A percentile compares a stretch with the other conserved stretches of the same genome.
These are phyloP conservation scores for Amphibolis antarctica DNA, from an alignment of 106 monocot genomes.

Conservation along the genomic window DNA sequence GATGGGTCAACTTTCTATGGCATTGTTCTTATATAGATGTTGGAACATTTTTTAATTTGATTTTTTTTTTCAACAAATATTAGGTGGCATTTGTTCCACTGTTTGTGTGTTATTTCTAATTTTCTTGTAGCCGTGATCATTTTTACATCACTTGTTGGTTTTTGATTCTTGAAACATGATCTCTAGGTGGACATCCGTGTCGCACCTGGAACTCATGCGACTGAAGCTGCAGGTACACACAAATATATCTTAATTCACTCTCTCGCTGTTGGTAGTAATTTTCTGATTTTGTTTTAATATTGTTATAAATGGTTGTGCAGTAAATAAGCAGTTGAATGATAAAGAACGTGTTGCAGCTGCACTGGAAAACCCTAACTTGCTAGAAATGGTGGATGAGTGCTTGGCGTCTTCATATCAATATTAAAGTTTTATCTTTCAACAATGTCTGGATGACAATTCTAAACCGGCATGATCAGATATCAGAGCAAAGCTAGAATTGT, in stretches of 20 bases:
- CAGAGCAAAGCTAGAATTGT: too few species aligned
- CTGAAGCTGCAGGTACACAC: constrained; percentile 17
- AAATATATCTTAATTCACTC: background rate
- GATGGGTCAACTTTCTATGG: too few species aligned
- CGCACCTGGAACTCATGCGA: constrained; percentile 22
- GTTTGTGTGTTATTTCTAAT: background rate
- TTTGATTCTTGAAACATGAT: background rate
- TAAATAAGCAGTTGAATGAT: constrained; percentile 93
- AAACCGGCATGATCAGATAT: too few species aligned
- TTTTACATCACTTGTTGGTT: background rate
- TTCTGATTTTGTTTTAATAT: background rate
- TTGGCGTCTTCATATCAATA: constrained; percentile 42
- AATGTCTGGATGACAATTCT: too few species aligned
- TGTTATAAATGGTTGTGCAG: constrained; percentile 22
- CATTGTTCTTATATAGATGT: too few species aligned
- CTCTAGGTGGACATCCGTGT: constrained; percentile 19
- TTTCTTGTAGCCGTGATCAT: background rate
- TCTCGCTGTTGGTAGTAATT: background rate
- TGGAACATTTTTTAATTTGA: too few species aligned
- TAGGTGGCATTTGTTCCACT: too few species aligned
- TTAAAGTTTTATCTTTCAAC: too few species aligned
- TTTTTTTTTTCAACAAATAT: too few species aligned
- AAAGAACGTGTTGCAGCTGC: constrained; percentile 92
- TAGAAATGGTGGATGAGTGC: constrained; percentile 74
- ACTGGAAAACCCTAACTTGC: constrained; percentile 66